Base-by-base conservation (phyloP, 331 rosid genomes). In the Pyrus hybrid region DNA sequence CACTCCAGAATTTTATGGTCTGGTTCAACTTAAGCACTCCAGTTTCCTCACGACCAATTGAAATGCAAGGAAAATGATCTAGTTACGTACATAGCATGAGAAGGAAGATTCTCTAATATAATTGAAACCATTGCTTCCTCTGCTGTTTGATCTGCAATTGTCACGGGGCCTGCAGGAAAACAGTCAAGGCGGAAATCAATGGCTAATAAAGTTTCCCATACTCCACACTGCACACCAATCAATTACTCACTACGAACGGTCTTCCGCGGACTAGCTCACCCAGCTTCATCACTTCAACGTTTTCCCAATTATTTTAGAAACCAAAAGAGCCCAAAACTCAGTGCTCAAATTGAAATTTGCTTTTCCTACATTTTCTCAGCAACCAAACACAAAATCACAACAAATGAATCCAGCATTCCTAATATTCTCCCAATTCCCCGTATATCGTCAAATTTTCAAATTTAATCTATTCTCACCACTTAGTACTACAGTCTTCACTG, bases 111-210 rank as follows among this genome's bases (percentile, higher is more conserved):
- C 33, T 91, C 80, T 6, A 61, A 77, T 61, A 91, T 62, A 77
- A 86, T 68, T 14, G 99, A 88, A 71, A 86, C 86, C 97, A 91
- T 94, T 41, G 93, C 83, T 74, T 91, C 97, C 86, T 94, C 99
- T 6, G 99, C 97, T 41, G 91, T 81, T 84, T 79, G 87, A 83
- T 94, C 99, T 3, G 99, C 99, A 72, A 90, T 83, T 58, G 95
- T 94, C 35, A 91, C 98, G 37, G 97, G 98, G 82, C 98, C 98
- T 93, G 81, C 78, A 71, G 65, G 8, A 64, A n/a, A 76, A 56
- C 65, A 22, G 68, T 20, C 71, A 37, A 45, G 41, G 63, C 33
- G 29, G 2, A 13, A 43, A 57, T 28, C 49, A 30, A 67, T 67
- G 29, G 12, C 2, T 53, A 5, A 13, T 43, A 43, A 28, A 26